A percentile compares a stretch with the other conserved stretches of the same genome.
These are phyloP conservation scores for Diaporthe aspalathi DNA, from an alignment of 2,329 filamentous ascomycete species.

Conservation along the genomic window DNA sequence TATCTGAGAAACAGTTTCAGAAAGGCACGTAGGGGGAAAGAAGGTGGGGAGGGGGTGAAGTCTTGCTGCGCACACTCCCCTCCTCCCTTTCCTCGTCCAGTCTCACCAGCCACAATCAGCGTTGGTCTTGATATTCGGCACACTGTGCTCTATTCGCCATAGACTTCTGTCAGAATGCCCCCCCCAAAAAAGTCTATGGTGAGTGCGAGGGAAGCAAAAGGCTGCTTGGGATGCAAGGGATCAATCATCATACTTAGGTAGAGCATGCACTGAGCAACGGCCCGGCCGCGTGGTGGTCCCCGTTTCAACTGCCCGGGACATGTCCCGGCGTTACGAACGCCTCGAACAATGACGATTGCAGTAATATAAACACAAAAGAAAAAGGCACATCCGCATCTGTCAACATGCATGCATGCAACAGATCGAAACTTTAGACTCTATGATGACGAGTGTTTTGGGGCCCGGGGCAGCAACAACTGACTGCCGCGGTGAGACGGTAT, in stretches of 20 bases:
- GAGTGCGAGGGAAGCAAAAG: background rate
- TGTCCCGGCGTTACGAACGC: background rate
- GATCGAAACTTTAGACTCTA: background rate
- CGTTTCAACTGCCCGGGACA: background rate
- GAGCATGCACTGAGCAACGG: background rate
- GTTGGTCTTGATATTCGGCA: constrained; percentile 7
- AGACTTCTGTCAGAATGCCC: background rate
- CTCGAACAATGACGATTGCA: background rate
- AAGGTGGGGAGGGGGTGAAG: no score
- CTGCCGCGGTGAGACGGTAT: constrained; percentile 20
- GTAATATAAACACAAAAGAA: background rate
- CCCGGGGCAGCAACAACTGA: background rate
- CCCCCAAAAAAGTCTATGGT: background rate
- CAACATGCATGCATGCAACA: background rate
- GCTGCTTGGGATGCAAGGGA: constrained; percentile 10
- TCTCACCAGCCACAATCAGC: constrained; percentile 29
- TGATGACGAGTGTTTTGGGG: background rate
- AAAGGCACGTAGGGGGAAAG: background rate
- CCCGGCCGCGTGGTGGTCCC: background rate
- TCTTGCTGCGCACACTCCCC: constrained; percentile 10
- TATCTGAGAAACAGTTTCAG: constrained; percentile 29
- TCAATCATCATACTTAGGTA: no score
- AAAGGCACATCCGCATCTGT: background rate
- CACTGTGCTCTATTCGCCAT: background rate
- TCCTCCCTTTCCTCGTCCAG: background rate